Evolutionary conservation across 2,329 filamentous ascomycete species (phyloP), one percentile per base, ranked within the genome.

Genomic region (Aspergillus floridensis): DNA sequence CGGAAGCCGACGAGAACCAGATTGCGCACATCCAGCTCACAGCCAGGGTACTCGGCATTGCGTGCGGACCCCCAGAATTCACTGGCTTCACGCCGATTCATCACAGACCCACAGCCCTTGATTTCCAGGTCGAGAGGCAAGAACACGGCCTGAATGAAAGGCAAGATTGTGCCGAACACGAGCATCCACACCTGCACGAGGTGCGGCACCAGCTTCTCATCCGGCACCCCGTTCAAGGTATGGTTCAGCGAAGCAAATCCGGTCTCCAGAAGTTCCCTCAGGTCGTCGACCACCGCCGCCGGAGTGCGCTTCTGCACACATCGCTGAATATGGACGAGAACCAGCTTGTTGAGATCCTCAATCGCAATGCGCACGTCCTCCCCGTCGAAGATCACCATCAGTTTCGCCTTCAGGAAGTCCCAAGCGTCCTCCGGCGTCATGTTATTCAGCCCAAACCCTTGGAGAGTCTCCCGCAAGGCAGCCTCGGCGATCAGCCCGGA

Each of bases 81-180:
- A 46, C 88, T 86, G 4, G 93, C 90, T 75, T 96, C 89, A 5
- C 91, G 87, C 0, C 84, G 76, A 0, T 84, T 88, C 84, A 98
- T 88, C 57, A 98, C 84, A 0, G 86, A 81, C 16, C 95, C 95
- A 50, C 85, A 84, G 5, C 93, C 95, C 56, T 91, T 88, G 72
- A 99, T 96, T 72, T 99, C 95, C 11, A 96, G 84, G 70, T 99
- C 95, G 1, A 99, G 79, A 0, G 93, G 95, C 1, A 99, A 80
- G 71, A 99, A 97, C 1, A 97, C 93, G 1, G 93, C 92, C 78
- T 98, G 93, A 68, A 99, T 88, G 71, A 96, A 98, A 0, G 95
- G 95, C 5, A 98, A 78, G 41, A 98, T 91, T 6, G 86, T 90
- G 2, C 92, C 93, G 69, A 97, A 97, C 0, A 95, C 93, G 50